Evolutionary conservation across 306 rosid species (phyloP).

Genomic region (Vicia villosa): DNA sequence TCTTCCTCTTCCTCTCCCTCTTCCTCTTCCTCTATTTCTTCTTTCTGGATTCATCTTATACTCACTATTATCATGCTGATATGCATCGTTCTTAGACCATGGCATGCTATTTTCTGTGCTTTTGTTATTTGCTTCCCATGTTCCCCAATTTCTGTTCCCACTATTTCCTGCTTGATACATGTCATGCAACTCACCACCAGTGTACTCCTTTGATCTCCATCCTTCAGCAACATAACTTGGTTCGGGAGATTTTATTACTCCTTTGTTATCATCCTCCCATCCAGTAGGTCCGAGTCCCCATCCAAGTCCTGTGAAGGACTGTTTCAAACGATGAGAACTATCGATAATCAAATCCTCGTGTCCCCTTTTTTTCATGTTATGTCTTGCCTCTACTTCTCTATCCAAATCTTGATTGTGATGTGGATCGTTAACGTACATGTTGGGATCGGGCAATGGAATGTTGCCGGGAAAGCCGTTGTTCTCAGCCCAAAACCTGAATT

Average conservation of each 20-base stretch:
- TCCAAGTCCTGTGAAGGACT: constrained; percentile 41
- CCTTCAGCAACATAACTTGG: too few species aligned
- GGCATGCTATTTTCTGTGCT: constrained; percentile 43
- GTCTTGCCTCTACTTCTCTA: constrained; percentile 37
- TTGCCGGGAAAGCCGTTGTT: constrained; percentile 50
- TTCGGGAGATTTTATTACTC: too few species aligned
- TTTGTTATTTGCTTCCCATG: constrained; percentile 38
- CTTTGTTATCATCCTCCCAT: constrained; percentile 22
- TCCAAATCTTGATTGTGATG: constrained; percentile 67
- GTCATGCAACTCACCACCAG: constrained; percentile 37
- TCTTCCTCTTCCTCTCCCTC: constrained; percentile 33
- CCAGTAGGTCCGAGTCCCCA: constrained; percentile 27
- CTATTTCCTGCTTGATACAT: constrained; percentile 35
- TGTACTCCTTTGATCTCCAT: constrained; percentile 31
- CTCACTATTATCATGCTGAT: constrained; percentile 40
- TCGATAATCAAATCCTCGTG: constrained; percentile 44
- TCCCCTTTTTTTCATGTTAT: not conserved
- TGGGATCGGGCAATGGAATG: constrained; percentile 61
- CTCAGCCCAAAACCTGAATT: constrained; percentile 55
- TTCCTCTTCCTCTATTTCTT: constrained; percentile 50
- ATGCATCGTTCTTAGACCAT: constrained; percentile 35
- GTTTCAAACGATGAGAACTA: constrained; percentile 45
- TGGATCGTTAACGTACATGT: constrained; percentile 51
- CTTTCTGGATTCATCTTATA: constrained; percentile 49
- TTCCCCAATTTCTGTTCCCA: constrained; percentile 46